Base-by-base conservation (phyloP, 2,329 filamentous ascomycete genomes). In the Talaromyces amestolkiae region DNA sequence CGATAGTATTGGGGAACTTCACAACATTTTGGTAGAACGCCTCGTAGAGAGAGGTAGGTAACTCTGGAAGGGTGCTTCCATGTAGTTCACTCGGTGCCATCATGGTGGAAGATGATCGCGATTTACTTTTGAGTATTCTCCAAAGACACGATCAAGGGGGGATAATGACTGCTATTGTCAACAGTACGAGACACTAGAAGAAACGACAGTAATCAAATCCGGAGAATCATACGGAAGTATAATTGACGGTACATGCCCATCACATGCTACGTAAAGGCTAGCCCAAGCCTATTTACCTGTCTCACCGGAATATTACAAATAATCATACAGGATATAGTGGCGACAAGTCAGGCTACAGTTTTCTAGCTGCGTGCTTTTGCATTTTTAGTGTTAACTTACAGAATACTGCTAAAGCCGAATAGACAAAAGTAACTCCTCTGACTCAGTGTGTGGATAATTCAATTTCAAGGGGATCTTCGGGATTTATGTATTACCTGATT, bases 11-110 rank as follows among this genome's bases (percentile, higher is more conserved):
- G 17, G 51, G 51, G 51, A 11, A 54, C 35, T 54, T 54, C 51
- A 19, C 17, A 7, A 54, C 51, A 15, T 54, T 54, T 35, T 54
- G 51, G 33, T 33, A 54, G 9, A 54, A 54, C 27, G 27, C 51
- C 27, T 54, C 51, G 27, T 54, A 54, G 8, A 54, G 51, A 54
- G 51, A 19, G 35, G 15, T 54, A 35, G 51, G 51, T 54, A 10
- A 19, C 27, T 54, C 51, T 54, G 51, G 51, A 15, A 54, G 51
- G 17, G 51, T 13, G 27, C 7, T 54, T 11, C 51, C 51, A 33
- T 35, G 51, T 19, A 54, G 51, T 54, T 54, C 51, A 17, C 51
- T 54, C 51, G 51, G 27, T 17, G 51, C 51, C 27, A 54, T 54
- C 51, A 54, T 54, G 27, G 51, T 54, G 27, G 27, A 53, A 33